Evolutionary conservation across 495 filamentous ascomycete species (phyloP), one percentile per base, ranked within the genome.

Genomic region (Penicillium simplicissimum): DNA sequence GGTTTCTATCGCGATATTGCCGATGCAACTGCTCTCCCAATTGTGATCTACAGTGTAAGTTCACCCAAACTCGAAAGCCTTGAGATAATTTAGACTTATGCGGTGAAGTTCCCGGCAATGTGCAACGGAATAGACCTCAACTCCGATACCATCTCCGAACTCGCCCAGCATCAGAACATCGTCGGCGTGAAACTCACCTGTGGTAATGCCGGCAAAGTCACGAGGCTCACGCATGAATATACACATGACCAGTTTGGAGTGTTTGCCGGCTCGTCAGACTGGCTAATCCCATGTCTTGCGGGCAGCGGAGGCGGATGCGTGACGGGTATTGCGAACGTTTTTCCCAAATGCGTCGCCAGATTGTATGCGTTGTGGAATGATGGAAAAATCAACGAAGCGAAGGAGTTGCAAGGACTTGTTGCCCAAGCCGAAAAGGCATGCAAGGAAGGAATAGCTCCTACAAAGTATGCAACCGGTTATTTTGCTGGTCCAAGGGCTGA

Each of bases 371-470:
- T 91, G 8, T 93, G 85, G 78, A 76, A 79, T 42, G 72, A 75
- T 5, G 90, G 88, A 17, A 81, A 87, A 63, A 66, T 83, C 31
- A 75, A 81, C 15, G 85, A 90, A 66, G 88, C 91, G 0, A 78
- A 82, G 65, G 82, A 82, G 58, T 71, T 93, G 75, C 91, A 93
- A 75, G 87, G 86, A 13, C 74, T 90, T 34, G 81, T 93, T 15
- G 87, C 89, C 11, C 76, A 84, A 58, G 91, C 88, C 25, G 91
- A 95, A 77, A 93, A 90, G 87, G 87, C 85, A 9, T 89, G 87
- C 52, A 93, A 92, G 67, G 85, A 92, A 64, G 87, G 88, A 4
- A 88, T 88, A 61, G 82, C 86, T 31, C 75, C 78, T 3, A 86
- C 85, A 17, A 90, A 89, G 70, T 88, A 84, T 67, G 86, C 79